Conservation (phyloP, 2,329 filamentous ascomycete genomes). For the Ophiostoma ips region DNA sequence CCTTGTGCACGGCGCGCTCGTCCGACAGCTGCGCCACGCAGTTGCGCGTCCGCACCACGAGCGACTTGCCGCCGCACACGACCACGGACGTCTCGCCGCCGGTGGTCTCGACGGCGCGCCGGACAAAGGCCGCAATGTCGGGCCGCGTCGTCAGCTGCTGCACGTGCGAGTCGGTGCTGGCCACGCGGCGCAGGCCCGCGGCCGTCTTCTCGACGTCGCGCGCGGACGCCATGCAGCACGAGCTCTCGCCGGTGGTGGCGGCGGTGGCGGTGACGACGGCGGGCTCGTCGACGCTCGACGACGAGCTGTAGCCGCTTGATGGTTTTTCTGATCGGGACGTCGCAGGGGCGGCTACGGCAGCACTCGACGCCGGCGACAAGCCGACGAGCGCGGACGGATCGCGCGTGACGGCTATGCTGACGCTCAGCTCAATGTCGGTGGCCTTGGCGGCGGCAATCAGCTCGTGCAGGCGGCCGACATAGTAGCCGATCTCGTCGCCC, state of each 20-base stretch:
- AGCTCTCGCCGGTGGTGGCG: neutral
- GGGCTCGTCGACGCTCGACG: neutral
- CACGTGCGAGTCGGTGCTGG: slow-evolving; percentile 27
- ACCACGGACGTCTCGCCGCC: slow-evolving; percentile 48
- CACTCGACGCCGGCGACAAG: neutral
- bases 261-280: neutral
- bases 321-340: too few relatives aligned
- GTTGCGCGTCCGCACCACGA: slow-evolving; percentile 40
- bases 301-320: neutral
- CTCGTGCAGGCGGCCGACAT: slow-evolving; percentile 34
- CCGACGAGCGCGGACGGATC: slow-evolving; percentile 1
- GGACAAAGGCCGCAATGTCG: slow-evolving; percentile 37
- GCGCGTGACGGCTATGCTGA: slow-evolving; percentile 41
- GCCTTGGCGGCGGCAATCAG: slow-evolving; percentile 28
- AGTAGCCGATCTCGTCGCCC: slow-evolving; percentile 41
- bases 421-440: slow-evolving; percentile 33
- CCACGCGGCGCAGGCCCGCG: slow-evolving; percentile 8
- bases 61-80: slow-evolving; percentile 42
- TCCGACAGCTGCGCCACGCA: slow-evolving; percentile 42
- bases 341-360: too few relatives aligned
- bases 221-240: slow-evolving; percentile 5
- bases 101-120: slow-evolving; percentile 39
- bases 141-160: slow-evolving; percentile 33
- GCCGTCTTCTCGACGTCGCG: slow-evolving; percentile 18
- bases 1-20: slow-evolving; percentile 49